These are phyloP conservation scores for Peronospora destructor DNA, from an alignment of 352 stramenopile genomes.

Conservation along the genomic window DNA sequence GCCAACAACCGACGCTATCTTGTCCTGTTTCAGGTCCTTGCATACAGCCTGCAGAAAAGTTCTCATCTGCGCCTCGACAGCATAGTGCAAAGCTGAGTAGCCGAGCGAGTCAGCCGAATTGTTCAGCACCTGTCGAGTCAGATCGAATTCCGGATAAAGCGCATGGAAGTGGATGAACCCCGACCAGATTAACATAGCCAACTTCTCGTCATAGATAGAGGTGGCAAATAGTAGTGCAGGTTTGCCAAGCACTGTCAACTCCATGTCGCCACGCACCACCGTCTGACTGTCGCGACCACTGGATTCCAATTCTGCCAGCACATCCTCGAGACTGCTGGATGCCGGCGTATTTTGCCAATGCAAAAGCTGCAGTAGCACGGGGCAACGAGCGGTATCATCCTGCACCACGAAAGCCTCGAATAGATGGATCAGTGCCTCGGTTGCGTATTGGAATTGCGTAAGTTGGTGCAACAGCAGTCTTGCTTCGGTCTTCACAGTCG, in stretches of 20 bases:
- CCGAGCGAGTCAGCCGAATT: constrained; percentile 63
- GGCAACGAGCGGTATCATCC: constrained; percentile 11
- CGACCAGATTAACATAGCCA: constrained; percentile 55
- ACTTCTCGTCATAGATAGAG: constrained; percentile 82
- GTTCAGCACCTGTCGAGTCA: constrained; percentile 60
- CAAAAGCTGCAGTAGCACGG: constrained; percentile 39
- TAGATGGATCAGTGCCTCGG: constrained; percentile 37
- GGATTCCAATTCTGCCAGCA: constrained; percentile 31
- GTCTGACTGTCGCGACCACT: constrained; percentile 7
- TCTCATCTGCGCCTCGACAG: constrained; percentile 63
- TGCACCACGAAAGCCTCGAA: constrained; percentile 30
- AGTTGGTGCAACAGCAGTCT: constrained; percentile 43
- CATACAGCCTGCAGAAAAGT: constrained; percentile 37
- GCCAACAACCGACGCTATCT: constrained; percentile 12
- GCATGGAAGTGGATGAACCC: constrained; percentile 46
- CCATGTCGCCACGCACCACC: constrained; percentile 20
- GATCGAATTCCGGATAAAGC: constrained; percentile 30
- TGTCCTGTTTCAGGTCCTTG: constrained; percentile 18
- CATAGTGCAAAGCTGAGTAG: constrained; percentile 69
- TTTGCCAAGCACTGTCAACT: constrained; percentile 71
- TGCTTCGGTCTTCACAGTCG: constrained; percentile 27
- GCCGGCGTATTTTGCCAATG: constrained; percentile 37
- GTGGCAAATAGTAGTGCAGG: constrained; percentile 68
- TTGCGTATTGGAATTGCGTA: constrained; percentile 51
- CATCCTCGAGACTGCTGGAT: constrained; percentile 20